Percentiles rank a stretch among this genome's conserved stretches.
Conservation (phyloP, 2,329 filamentous ascomycete species). For the Fusarium setosum region DNA sequence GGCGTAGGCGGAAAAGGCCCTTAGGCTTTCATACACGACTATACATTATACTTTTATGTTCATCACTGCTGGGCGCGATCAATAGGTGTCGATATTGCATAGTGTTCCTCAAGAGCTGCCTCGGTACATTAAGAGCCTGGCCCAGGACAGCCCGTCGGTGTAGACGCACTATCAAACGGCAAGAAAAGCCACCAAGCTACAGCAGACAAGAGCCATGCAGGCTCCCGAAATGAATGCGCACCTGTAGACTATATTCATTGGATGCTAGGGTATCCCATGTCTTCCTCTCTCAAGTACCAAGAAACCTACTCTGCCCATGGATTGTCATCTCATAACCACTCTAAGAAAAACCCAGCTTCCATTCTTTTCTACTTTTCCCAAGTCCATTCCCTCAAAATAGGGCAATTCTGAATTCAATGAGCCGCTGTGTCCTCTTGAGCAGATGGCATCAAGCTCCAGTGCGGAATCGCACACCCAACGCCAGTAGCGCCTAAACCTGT, state of each 20-base stretch:
- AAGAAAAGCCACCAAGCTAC: not conserved
- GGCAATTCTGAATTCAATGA: slow-evolving; percentile 8
- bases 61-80: too few species aligned
- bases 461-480: slow-evolving; percentile 35
- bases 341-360: slow-evolving; percentile 14
- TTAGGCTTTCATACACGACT: too few species aligned
- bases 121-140: too few species aligned
- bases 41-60: too few species aligned
- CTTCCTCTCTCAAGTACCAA: slow-evolving; percentile 13
- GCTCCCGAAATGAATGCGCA: not conserved
- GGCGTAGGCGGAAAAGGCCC: too few species aligned
- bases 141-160: too few species aligned
- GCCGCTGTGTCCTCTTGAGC: slow-evolving; percentile 12
- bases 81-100: too few species aligned
- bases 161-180: not conserved
- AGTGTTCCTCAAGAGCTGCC: too few species aligned
- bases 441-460: slow-evolving; percentile 20
- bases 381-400: slow-evolving; percentile 6
- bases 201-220: not conserved
- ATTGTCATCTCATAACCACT: slow-evolving; percentile 14
- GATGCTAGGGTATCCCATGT: slow-evolving; percentile 17
- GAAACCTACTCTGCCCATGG: slow-evolving; percentile 8
- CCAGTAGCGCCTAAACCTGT: slow-evolving; percentile 36
- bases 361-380: slow-evolving; percentile 20
- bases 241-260: slow-evolving; percentile 34